Conservation (phyloP, 192 early-diverging fungal species). For the Backusella tarrabulga region DNA sequence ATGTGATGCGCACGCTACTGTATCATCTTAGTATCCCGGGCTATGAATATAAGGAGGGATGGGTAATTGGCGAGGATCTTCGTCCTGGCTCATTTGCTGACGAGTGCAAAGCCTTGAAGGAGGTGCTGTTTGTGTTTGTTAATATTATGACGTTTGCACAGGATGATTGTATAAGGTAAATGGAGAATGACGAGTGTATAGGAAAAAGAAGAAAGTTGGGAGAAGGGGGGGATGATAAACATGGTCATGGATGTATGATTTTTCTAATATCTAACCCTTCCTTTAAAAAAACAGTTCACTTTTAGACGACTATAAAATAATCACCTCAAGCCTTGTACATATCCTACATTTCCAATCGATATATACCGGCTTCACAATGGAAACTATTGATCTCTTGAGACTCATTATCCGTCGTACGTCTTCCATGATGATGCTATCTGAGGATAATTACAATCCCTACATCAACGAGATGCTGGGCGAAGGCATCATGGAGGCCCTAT, state of each 20-base stretch:
- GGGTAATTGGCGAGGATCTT: background rate
- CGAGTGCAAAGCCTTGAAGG: constrained; percentile 17
- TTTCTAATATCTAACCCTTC: background rate
- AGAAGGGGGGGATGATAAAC: too few relatives aligned
- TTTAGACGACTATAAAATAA: background rate
- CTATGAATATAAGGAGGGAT: background rate
- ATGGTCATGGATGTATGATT: background rate
- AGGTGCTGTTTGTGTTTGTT: constrained; percentile 10
- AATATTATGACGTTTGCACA: constrained; percentile 16
- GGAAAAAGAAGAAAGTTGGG: too few relatives aligned
- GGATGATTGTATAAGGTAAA: constrained; percentile 18
- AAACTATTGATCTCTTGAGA: too few relatives aligned
- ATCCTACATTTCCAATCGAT: background rate
- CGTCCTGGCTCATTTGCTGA: background rate
- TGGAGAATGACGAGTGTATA: too few relatives aligned
- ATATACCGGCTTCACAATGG: background rate
- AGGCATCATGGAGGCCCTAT: background rate
- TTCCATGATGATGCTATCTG: background rate
- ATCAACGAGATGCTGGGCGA: background rate
- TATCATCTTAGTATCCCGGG: background rate
- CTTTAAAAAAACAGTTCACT: background rate
- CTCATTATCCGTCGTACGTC: background rate
- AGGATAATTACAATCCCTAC: background rate
- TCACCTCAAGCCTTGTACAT: background rate
- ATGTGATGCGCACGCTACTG: constrained; percentile 5